Base-by-base conservation (phyloP, 331 rosid species). In the Quercus lobata region DNA sequence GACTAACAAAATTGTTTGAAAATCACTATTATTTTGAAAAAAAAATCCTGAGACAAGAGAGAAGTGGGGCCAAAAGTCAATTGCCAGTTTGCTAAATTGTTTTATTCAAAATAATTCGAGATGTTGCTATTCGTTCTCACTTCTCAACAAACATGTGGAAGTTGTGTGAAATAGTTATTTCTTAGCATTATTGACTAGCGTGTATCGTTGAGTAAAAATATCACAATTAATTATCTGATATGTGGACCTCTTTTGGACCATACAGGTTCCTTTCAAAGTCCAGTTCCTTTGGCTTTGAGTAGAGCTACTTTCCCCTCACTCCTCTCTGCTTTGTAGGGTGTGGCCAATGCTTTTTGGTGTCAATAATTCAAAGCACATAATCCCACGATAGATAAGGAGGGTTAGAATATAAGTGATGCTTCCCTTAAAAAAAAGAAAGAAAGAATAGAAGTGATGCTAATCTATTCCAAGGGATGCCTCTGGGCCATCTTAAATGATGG, bases 401-500 rank as follows among this genome's bases (percentile, higher is more conserved):
- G 71, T 68, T 8, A 46, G 44, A 80, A 72, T 41, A 71, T 76
- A n/a, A 46, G 72, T 81, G 76, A 79, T 86, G 80, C 73, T 81
- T 82, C 46, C 46, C 46, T 41, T 2, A 41, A 41, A 41, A 41
- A 41, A 2, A 2, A 37, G 7, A 7, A 37, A 2, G 8, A 41
- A 8, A 35, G 44, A 80, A 71, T 37, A 71, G 78, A n/a, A 46
- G 69, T 81, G 76, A 81, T 86, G 80, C 76, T 81, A 80, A n/a
- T 76, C 75, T 78, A 7, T 24, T 68, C n/a, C 57, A 79, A 81
- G 81, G 83, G 80, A 72, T 66, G n/a, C 24, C 27, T 58, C 41
- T 69, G 79, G 81, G 76, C 62, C 86, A 81, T 56, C 30, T 30
- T 79, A 22, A 78, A 53, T 25, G 30, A 73, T 63, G 70, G 56